Conservation (phyloP, 305 asterid species). For the Fraxinus baroniana region DNA sequence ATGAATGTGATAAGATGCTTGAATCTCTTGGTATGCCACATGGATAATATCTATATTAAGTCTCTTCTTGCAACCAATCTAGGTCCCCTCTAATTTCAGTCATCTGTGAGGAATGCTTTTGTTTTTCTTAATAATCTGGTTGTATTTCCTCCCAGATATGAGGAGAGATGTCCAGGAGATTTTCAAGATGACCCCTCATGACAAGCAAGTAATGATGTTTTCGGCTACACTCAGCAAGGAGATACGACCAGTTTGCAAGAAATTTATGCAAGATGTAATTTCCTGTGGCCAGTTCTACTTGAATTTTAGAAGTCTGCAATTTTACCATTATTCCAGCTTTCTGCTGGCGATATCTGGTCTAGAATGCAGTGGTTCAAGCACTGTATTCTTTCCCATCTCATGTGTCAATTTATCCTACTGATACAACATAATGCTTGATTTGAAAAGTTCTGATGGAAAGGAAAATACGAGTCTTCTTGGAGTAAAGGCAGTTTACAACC, state of each 20-base stretch:
- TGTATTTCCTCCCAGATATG: constrained; percentile 53
- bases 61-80: neutral
- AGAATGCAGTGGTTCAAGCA: constrained; percentile 38
- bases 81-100: neutral
- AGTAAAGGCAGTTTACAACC: neutral
- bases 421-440: constrained; percentile 25
- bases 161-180: constrained; percentile 89
- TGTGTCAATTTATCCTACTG: constrained; percentile 25
- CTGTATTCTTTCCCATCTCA: constrained; percentile 28
- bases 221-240: constrained; percentile 93
- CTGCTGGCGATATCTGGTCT: constrained; percentile 33
- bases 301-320: constrained; percentile 45
- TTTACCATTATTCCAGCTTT: constrained; percentile 46
- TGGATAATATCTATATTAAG: neutral
- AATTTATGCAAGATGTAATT: constrained; percentile 95
- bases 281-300: constrained; percentile 60
- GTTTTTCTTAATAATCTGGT: constrained; percentile 8
- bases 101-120: neutral
- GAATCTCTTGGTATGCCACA: constrained; percentile 60
- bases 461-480: constrained; percentile 17
- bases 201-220: constrained; percentile 95
- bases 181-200: constrained; percentile 88
- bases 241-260: constrained; percentile 93
- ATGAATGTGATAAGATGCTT: constrained; percentile 81
- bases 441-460: constrained; percentile 18